phyloP scores from a whole-genome alignment of 345 rosid genomes.

The Eucalyptus microcorys region DNA sequence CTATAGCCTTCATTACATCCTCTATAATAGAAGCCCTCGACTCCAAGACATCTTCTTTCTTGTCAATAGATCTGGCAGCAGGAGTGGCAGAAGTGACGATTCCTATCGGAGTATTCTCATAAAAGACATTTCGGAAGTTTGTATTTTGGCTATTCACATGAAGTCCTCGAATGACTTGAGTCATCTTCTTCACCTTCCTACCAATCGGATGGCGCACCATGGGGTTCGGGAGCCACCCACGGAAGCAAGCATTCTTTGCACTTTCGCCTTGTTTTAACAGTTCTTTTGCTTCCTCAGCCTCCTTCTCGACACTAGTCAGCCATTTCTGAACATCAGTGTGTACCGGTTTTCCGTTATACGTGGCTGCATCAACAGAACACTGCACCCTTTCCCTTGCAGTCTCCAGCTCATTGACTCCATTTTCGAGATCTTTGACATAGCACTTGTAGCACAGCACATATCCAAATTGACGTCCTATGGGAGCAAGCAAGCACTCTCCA shows the following conservation, averaged over 20 bases:
- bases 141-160: rapidly evolving
- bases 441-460: too few species aligned
- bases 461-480: too few species aligned
- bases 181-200: not conserved
- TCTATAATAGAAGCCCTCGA: not conserved
- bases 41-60: rapidly evolving
- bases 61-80: rapidly evolving
- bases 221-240: not conserved
- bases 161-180: not conserved
- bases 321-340: rapidly evolving
- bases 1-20: not conserved
- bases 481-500: too few species aligned
- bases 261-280: rapidly evolving
- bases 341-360: rapidly evolving
- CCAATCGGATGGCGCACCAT: not conserved
- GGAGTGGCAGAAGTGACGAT: not conserved
- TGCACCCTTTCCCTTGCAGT: not conserved
- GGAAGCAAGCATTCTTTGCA: rapidly evolving
- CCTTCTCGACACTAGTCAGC: rapidly evolving
- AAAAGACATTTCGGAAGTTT: rapidly evolving
- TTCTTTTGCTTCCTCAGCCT: rapidly evolving
- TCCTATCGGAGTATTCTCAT: rapidly evolving
- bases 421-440: not conserved
- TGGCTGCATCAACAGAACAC: rapidly evolving
- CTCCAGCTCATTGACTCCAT: not conserved